A percentile compares a stretch with the other conserved stretches of the same genome.
phyloP scores from a whole-genome alignment of 176 grass and related monocot species.

The Zizania latifolia region DNA sequence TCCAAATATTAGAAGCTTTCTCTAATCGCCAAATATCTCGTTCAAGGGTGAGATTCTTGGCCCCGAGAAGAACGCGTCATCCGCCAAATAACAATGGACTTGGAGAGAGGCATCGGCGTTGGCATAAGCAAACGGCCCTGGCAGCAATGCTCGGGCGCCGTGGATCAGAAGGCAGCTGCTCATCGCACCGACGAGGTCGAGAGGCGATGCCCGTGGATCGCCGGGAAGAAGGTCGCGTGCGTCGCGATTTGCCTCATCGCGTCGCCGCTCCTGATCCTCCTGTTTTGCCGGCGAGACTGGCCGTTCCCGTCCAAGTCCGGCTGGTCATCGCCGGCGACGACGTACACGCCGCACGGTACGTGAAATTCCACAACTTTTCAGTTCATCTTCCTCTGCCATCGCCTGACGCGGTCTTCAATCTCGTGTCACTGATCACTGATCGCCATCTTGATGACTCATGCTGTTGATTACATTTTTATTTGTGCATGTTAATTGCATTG shows the following conservation, averaged over 20 bases:
- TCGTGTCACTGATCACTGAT: no score
- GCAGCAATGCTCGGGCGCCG: slow-evolving; percentile 17
- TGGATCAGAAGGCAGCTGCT: neutral
- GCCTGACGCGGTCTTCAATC: neutral
- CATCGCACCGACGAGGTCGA: slow-evolving; percentile 15
- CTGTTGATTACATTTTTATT: neutral
- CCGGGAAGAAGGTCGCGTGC: slow-evolving; percentile 15
- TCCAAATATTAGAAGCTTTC: neutral
- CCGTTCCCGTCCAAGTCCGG: slow-evolving; percentile 6
- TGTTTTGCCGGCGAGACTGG: slow-evolving; percentile 12
- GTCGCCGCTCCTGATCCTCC: slow-evolving; percentile 24
- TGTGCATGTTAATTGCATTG: neutral
- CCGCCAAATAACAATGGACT: slow-evolving; percentile 29
- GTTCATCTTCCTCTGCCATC: neutral
- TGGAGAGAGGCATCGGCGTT: slow-evolving; percentile 16
- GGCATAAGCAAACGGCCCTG: slow-evolving; percentile 36
- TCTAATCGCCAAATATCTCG: neutral
- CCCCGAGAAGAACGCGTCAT: slow-evolving; percentile 35
- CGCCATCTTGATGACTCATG: no score
- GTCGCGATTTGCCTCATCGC: slow-evolving; percentile 33
- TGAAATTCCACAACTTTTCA: neutral
- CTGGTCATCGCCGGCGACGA: neutral
- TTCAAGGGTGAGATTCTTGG: slow-evolving; percentile 30
- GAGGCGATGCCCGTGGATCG: slow-evolving; percentile 15
- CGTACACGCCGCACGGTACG: slow-evolving; percentile 13